Percentiles rank a stretch among this genome's conserved stretches.
These are phyloP conservation scores for Lachancea fermentati DNA, from an alignment of 805 yeast species.

Conservation along the genomic window DNA sequence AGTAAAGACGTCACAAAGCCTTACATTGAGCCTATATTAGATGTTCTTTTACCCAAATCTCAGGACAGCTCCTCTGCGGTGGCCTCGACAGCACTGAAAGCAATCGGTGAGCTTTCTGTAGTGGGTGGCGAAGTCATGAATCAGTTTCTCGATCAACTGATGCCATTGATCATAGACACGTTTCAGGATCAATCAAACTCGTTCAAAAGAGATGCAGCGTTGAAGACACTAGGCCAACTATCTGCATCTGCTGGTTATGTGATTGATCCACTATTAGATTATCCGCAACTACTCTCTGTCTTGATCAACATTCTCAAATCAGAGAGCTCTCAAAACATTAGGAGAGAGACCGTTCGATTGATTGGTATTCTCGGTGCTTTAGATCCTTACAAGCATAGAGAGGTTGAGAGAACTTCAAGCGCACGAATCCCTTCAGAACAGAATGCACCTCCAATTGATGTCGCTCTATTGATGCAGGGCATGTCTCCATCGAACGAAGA, in stretches of 20 bases:
- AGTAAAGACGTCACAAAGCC: constrained; percentile 84
- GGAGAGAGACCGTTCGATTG: constrained; percentile 83
- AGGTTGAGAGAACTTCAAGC: constrained; percentile 69
- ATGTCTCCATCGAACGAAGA: constrained; percentile 91
- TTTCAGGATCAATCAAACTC: constrained; percentile 91
- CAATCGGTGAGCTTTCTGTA: constrained; percentile 82
- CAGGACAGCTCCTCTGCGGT: constrained; percentile 71
- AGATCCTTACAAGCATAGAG: constrained; percentile 93
- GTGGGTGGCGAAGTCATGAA: constrained; percentile 84
- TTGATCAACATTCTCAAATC: constrained; percentile 75
- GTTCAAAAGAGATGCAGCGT: constrained; percentile 81
- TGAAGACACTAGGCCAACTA: constrained; percentile 80
- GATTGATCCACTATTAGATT: constrained; percentile 84
- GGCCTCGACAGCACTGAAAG: constrained; percentile 76
- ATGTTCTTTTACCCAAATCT: constrained; percentile 72
- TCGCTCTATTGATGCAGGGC: constrained; percentile 85
- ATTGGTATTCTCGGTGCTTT: constrained; percentile 93
- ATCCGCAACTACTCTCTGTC: constrained; percentile 82
- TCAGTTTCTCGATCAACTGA: constrained; percentile 64
- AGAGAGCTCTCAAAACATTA: constrained; percentile 66
- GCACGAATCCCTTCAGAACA: constrained; percentile 52
- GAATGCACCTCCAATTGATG: constrained; percentile 85
- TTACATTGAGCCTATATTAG: constrained; percentile 85
- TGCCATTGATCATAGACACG: constrained; percentile 84
- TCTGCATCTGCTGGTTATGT: constrained; percentile 92